Percentiles rank a stretch among this genome's conserved stretches.
Conservation (phyloP, 495 filamentous ascomycete species). For the Talaromyces trachyspermus region DNA sequence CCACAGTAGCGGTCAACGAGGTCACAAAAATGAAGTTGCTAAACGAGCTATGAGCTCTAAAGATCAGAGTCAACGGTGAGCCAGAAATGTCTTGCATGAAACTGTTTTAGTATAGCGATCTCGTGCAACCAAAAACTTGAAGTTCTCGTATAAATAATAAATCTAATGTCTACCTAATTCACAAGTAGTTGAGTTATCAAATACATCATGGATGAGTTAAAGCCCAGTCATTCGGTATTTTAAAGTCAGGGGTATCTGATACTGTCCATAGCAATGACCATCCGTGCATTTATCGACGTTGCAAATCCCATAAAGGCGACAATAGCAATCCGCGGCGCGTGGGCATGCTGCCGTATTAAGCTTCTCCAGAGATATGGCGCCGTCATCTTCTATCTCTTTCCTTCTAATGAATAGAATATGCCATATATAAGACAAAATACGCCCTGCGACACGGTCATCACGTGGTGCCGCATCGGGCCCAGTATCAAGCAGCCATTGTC, state of each 20-base stretch:
- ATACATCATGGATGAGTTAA: slow-evolving; percentile 16
- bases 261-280: slow-evolving; percentile 30
- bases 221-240: slow-evolving; percentile 30
- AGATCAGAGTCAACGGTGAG: no score
- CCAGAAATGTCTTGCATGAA: no score
- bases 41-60: no score
- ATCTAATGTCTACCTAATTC: no score
- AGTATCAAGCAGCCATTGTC: slow-evolving; percentile 38
- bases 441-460: slow-evolving; percentile 32
- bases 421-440: slow-evolving; percentile 37
- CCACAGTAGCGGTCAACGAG: no score
- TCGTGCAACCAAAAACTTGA: no score
- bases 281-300: slow-evolving; percentile 20
- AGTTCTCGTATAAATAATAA: no score
- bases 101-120: no score
- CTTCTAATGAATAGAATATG: slow-evolving; percentile 39
- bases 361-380: slow-evolving; percentile 35
- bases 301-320: slow-evolving; percentile 36
- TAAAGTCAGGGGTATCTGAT: slow-evolving; percentile 27
- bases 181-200: no score
- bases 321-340: slow-evolving; percentile 34
- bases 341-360: slow-evolving; percentile 33
- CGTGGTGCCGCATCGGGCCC: slow-evolving; percentile 20
- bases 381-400: slow-evolving; percentile 8
- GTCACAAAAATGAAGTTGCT: no score